Percentiles rank a stretch among this genome's conserved stretches.
Conservation (phyloP, 352 stramenopile genomes). For the Phytophthora aleatoria region DNA sequence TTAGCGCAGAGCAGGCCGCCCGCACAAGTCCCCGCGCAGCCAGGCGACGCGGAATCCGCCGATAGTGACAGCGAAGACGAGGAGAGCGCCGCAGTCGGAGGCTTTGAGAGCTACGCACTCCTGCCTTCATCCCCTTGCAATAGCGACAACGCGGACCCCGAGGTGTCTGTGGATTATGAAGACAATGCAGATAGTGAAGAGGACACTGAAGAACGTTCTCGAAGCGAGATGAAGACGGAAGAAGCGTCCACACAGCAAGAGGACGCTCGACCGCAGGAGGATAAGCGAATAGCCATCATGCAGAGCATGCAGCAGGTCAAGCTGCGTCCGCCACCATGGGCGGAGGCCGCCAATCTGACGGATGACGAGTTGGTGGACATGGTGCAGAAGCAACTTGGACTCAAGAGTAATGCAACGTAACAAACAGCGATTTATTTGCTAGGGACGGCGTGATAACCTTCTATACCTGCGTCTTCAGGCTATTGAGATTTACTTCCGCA, state of each 20-base stretch:
- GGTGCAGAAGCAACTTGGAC: conserved; percentile 45
- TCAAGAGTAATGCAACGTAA: conserved; percentile 14
- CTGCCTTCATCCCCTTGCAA: conserved; percentile 39
- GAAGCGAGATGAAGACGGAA: not conserved
- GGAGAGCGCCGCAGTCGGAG: conserved; percentile 32
- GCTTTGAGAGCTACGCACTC: conserved; percentile 33
- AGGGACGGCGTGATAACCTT: not conserved
- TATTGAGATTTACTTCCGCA: conserved; percentile 25
- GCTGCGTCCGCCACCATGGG: conserved; percentile 57
- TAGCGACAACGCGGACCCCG: conserved; percentile 27
- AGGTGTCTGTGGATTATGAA: conserved; percentile 11
- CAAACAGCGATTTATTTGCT: conserved; percentile 15
- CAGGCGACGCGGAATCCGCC: conserved; percentile 16
- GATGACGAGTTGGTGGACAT: conserved; percentile 62
- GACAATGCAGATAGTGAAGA: conserved; percentile 18
- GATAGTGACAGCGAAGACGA: conserved; percentile 25
- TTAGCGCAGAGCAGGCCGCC: conserved; percentile 41
- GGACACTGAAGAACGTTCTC: not conserved
- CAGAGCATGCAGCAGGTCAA: conserved; percentile 57
- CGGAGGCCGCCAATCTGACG: conserved; percentile 36
- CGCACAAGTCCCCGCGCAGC: not conserved
- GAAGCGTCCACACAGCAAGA: conserved; percentile 12
- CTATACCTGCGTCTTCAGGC: conserved; percentile 5
- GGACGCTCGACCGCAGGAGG: conserved; percentile 28
- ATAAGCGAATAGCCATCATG: conserved; percentile 51